Conservation (phyloP, 768 basidiomycete genomes). For the Termitomyces sp. region DNA sequence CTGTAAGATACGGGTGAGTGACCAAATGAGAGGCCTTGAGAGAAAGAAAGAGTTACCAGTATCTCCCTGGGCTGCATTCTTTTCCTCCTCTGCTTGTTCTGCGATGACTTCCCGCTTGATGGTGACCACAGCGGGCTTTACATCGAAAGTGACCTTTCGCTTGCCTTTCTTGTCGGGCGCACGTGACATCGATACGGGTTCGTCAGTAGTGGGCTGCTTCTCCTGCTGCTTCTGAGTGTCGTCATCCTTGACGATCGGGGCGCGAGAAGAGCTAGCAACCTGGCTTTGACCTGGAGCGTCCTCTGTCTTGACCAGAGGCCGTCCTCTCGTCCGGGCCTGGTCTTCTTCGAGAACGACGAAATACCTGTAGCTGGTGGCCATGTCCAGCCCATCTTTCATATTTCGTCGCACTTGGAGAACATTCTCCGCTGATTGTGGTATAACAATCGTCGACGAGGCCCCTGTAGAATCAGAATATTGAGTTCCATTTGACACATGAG, state of each 20-base stretch:
- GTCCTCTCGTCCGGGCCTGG: slow-evolving; percentile 29
- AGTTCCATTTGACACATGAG: slow-evolving; percentile 16
- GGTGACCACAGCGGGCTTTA: slow-evolving; percentile 52
- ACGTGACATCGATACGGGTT: slow-evolving; percentile 19
- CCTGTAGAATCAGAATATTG: slow-evolving; percentile 20
- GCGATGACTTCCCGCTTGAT: slow-evolving; percentile 36
- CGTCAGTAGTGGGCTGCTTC: neutral
- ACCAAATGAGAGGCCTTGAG: neutral
- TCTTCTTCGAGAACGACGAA: slow-evolving; percentile 43
- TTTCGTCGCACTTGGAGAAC: slow-evolving; percentile 39
- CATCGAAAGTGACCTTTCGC: slow-evolving; percentile 72
- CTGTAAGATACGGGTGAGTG: slow-evolving; percentile 26
- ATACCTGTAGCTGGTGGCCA: slow-evolving; percentile 42
- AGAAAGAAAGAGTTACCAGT: slow-evolving; percentile 47
- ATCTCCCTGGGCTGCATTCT: slow-evolving; percentile 23
- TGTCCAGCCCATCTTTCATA: slow-evolving; percentile 38
- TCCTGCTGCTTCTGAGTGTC: slow-evolving; percentile 15
- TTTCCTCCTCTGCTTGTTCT: slow-evolving; percentile 28
- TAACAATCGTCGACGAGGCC: slow-evolving; percentile 30
- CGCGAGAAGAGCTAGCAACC: slow-evolving; percentile 19
- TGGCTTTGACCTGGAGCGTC: slow-evolving; percentile 18
- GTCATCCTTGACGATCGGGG: slow-evolving; percentile 15
- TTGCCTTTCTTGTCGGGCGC: slow-evolving; percentile 44
- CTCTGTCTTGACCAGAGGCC: slow-evolving; percentile 18
- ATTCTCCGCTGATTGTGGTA: slow-evolving; percentile 25